These are phyloP conservation scores for Amanita rimosa DNA, from an alignment of 768 basidiomycete genomes.

Conservation along the genomic window DNA sequence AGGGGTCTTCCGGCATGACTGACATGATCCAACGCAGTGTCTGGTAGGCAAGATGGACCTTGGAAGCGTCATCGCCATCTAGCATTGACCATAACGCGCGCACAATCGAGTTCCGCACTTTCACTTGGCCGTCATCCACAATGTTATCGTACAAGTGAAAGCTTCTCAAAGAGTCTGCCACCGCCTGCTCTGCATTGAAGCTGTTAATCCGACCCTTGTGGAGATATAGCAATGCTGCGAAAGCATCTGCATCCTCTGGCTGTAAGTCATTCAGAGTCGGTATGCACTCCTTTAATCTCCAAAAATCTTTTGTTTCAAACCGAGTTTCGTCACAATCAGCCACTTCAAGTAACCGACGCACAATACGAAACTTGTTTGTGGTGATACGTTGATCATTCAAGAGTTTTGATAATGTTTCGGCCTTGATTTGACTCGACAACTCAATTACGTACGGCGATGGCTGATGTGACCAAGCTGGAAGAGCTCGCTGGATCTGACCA, in stretches of 20 bases:
- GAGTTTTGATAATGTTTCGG: conserved; percentile 37
- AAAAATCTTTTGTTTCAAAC: conserved; percentile 60
- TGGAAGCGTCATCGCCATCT: conserved; percentile 33
- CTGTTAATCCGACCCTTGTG: conserved; percentile 53
- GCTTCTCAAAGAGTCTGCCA: conserved; percentile 28
- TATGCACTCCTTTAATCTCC: conserved; percentile 75
- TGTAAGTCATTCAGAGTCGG: conserved; percentile 43
- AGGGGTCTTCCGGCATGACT: conserved; percentile 21
- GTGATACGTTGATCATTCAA: conserved; percentile 50
- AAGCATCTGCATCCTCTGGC: conserved; percentile 61
- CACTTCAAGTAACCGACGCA: conserved; percentile 48
- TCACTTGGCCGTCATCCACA: conserved; percentile 1
- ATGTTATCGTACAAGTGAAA: conserved; percentile 22
- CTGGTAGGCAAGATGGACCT: conserved; percentile 47
- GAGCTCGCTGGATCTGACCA: conserved; percentile 36
- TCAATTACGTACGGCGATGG: conserved; percentile 35
- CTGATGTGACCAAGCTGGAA: conserved; percentile 69
- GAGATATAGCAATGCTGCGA: conserved; percentile 49
- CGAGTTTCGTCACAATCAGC: conserved; percentile 29
- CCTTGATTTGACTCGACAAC: conserved; percentile 32
- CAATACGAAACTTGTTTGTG: conserved; percentile 70
- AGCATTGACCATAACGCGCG: conserved; percentile 47
- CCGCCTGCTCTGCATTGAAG: conserved; percentile 40
- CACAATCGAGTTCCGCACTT: conserved; percentile 38
- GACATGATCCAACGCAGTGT: conserved; percentile 53